These are phyloP conservation scores for Phytophthora megakarya DNA, from an alignment of 352 stramenopile genomes.

Conservation along the genomic window DNA sequence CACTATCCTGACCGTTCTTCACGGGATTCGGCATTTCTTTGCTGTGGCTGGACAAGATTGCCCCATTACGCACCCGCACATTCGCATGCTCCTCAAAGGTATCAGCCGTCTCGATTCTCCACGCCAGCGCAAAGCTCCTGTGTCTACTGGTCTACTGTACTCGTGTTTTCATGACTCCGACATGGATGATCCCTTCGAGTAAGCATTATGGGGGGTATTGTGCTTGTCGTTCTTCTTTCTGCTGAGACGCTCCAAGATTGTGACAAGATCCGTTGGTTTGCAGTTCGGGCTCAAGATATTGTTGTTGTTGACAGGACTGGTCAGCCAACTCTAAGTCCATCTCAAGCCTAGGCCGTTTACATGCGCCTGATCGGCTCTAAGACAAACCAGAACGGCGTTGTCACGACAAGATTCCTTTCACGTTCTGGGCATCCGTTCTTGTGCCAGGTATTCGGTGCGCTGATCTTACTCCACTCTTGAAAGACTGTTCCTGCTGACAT, in stretches of 20 bases:
- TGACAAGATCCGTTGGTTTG: conserved; percentile 4
- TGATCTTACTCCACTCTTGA: not conserved
- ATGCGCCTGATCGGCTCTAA: not conserved
- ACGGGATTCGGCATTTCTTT: too few species aligned
- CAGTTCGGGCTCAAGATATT: not conserved
- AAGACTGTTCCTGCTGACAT: not conserved
- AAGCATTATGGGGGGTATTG: conserved; percentile 2
- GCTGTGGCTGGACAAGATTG: too few species aligned
- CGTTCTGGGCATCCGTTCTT: not conserved
- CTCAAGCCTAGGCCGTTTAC: not conserved
- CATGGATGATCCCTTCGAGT: conserved; percentile 1
- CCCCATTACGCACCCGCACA: too few species aligned
- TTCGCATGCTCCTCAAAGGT: too few species aligned
- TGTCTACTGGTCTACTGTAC: not conserved
- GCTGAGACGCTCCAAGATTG: not conserved
- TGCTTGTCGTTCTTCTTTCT: conserved; percentile 3
- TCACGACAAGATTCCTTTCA: not conserved
- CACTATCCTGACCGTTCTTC: too few species aligned
- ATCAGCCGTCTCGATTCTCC: too few species aligned
- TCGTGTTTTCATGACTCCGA: not conserved
- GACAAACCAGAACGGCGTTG: not conserved
- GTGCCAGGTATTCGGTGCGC: not conserved
- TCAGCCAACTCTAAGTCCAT: not conserved
- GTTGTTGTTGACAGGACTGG: not conserved
- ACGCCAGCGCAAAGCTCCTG: too few species aligned